These are phyloP conservation scores for Lasiodiplodia hormozganensis DNA, from an alignment of 2,329 filamentous ascomycete genomes.

Conservation along the genomic window DNA sequence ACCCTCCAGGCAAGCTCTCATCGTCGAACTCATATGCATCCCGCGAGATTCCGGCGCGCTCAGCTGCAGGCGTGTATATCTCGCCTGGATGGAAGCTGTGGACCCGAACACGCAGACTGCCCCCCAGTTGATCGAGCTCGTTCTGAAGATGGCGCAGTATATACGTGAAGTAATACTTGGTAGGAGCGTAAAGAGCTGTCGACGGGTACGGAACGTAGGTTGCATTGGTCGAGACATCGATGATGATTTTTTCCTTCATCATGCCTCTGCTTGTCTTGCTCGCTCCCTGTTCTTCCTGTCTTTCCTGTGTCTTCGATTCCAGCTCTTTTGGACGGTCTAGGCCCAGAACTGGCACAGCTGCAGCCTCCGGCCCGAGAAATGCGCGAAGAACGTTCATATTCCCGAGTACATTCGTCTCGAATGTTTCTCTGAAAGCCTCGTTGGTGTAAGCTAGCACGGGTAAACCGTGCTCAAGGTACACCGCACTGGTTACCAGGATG, in stretches of 20 bases:
- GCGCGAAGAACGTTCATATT: constrained; percentile 32
- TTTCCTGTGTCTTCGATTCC: neutral
- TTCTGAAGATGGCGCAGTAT: constrained; percentile 12
- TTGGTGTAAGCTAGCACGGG: constrained; percentile 21
- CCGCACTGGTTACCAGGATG: constrained; percentile 31
- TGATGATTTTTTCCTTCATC: constrained; percentile 8
- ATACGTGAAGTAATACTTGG: constrained; percentile 9
- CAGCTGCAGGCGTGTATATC: neutral
- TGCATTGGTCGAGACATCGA: constrained; percentile 21
- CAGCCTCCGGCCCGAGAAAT: constrained; percentile 22
- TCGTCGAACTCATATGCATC: neutral
- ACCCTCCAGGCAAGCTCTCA: constrained; percentile 28
- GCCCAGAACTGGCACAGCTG: neutral
- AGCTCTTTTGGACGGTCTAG: constrained; percentile 12
- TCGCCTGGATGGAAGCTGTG: constrained; percentile 11
- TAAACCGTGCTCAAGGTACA: constrained; percentile 1
- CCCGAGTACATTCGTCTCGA: constrained; percentile 31
- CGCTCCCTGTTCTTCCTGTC: too few species aligned
- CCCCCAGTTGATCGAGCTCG: constrained; percentile 8
- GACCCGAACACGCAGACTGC: neutral
- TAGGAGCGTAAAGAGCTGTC: constrained; percentile 23
- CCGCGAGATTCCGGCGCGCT: neutral
- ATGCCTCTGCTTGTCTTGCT: neutral
- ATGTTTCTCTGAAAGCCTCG: neutral
- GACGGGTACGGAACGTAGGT: constrained; percentile 15